Evolutionary conservation across 768 basidiomycete species (phyloP), one percentile per base, ranked within the genome.

Genomic region (Pleurotus eryngii): DNA sequence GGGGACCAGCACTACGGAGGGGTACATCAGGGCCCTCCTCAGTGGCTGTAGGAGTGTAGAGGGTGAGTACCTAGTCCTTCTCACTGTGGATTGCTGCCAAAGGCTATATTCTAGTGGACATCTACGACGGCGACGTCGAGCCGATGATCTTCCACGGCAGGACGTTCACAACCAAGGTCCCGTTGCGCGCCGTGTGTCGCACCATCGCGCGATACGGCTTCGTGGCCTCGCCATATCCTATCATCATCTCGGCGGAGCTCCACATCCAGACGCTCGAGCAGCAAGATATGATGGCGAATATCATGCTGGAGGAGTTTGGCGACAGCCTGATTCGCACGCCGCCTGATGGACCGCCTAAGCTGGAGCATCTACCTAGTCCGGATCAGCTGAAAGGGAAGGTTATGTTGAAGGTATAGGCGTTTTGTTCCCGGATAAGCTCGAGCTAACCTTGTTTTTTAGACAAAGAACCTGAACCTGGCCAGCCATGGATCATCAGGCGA

Each of bases 221-320:
- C 66, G 86, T 93, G 46, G 85, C 91, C 0, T 96, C 94, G 2
- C 91, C 94, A 0, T 98, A 95, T 70, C 97, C 97, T 0, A 82
- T 99, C 68, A 92, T 99, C 73, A 91, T 99, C 55, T 96, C 94
- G 3, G 92, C 95, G n/a, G 97, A 99, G 74, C 83, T 97, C 4
- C 96, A 98, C 66, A 37, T 54, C 18, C 97, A 94, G 71, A 78
- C 81, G 2, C 74, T 76, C 4, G 80, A 83, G 39, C 79, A 83
- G 61, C 78, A 85, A 57, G 78, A 81, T 56, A 71, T 72, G 64
- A 74, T 82, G 42, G 79, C 74, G 22, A 70, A 72, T 27, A 79
- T 80, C 56, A 79, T 80, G 78, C 64, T 62, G 1, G 67, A 74
- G 46, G 75, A 78, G 4, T 83, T 83, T 60, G 78, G 78, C 1